Base-by-base conservation (phyloP, 306 rosid species). In the Styphnolobium japonicum region DNA sequence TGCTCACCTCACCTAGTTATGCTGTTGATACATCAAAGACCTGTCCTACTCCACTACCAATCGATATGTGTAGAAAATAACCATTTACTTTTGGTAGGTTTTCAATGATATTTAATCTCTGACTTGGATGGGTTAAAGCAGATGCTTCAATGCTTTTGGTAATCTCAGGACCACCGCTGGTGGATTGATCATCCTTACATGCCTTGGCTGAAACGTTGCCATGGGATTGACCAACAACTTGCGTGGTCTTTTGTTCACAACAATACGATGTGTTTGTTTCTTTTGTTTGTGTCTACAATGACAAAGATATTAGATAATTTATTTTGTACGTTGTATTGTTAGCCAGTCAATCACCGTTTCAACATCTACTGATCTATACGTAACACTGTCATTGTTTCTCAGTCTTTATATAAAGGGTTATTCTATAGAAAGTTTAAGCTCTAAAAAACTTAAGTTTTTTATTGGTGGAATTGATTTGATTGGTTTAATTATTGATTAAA, bases 201-300 rank as follows among this genome's bases (percentile, higher is more conserved):
- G 10, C 36, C 52, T 27, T 52, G 77, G 48, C 57, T 36, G 39
- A 73, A 46, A 70, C 46, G 66, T 57, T 72, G 36, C 71, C 51
- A 7, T 43, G 55, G 46, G 10, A 43, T 46, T 42, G 8, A 16
- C 58, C 71, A 15, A 29, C 27, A 40, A 66, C 25, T 61, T 67
- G 66, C 23, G 48, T 79, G 71, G 71, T 78, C 66, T 75, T 48
- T 70, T 62, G 49, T 62, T 57, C 78, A 58, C 52, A 58, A 58
- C 80, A 64, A 12, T 51, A 1, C 33, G 10, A 42, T 77, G 25
- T 60, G 42, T 73, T 78, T 68, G 63, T 60, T 78, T 51, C 72
- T 63, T 9, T 69, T 75, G 85, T 65, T 69, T 53, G 39, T 45
- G 74, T 73, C 71, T 45, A 49, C 45, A 60, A 79, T 82, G 45